Percentiles rank a stretch among this genome's conserved stretches.
Conservation (phyloP, 2,329 filamentous ascomycete species). For the Hirsutella minnesotensis region DNA sequence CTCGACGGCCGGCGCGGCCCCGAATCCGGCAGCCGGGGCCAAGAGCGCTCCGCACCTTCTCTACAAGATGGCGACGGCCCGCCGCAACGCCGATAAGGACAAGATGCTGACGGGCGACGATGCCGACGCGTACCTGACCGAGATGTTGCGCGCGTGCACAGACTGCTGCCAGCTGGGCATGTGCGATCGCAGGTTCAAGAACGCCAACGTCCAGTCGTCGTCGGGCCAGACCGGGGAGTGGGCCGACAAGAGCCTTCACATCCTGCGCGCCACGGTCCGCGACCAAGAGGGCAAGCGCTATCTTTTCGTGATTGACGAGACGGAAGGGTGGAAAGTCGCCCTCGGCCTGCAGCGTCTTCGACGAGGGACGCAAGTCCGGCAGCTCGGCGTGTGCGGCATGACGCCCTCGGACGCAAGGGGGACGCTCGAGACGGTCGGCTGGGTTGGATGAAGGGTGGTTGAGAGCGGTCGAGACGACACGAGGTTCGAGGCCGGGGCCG, state of each 20-base stretch:
- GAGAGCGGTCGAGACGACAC: too few species aligned
- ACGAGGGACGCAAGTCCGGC: conserved; percentile 46
- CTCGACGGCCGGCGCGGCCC: conserved; percentile 23
- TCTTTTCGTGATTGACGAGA: conserved; percentile 51
- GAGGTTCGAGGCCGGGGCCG: not conserved
- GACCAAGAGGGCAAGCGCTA: conserved; percentile 57
- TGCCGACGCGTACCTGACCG: conserved; percentile 50
- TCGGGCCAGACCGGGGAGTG: conserved; percentile 39
- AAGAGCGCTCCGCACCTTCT: conserved; percentile 30
- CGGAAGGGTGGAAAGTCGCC: conserved; percentile 57
- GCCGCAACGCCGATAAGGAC: conserved; percentile 35
- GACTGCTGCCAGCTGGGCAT: conserved; percentile 47
- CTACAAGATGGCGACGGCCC: conserved; percentile 33
- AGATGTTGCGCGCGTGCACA: conserved; percentile 53
- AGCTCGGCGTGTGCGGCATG: conserved; percentile 47
- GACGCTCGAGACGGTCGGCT: conserved; percentile 48
- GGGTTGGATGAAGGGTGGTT: conserved; percentile 18
- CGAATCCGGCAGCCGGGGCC: conserved; percentile 26
- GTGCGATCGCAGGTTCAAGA: conserved; percentile 30
- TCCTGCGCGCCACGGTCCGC: conserved; percentile 50
- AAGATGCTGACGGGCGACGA: conserved; percentile 44
- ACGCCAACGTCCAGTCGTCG: conserved; percentile 28
- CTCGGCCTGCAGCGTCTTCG: conserved; percentile 48
- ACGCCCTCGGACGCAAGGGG: conserved; percentile 39
- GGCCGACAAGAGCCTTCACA: conserved; percentile 44